Conservation (phyloP, 1,139 yeast species). For the Yamadazyma trypodendri region DNA sequence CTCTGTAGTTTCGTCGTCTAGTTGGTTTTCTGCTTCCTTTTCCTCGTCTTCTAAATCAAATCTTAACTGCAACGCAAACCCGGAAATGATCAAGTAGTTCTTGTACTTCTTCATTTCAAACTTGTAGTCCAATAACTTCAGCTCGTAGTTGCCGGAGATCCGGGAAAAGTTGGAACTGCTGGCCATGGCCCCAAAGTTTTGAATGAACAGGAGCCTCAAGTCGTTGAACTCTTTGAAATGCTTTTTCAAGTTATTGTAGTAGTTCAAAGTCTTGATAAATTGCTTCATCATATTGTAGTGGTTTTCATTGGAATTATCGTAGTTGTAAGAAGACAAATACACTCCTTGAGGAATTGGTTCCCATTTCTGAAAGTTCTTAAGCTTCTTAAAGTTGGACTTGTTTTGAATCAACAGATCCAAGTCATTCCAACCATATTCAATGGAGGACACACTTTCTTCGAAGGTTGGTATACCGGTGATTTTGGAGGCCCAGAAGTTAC, state of each 20-base stretch:
- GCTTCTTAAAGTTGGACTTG: slow-evolving; percentile 35
- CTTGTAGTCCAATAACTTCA: slow-evolving; percentile 42
- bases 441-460: slow-evolving; percentile 62
- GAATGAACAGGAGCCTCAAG: slow-evolving; percentile 30
- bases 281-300: slow-evolving; percentile 49
- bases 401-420: slow-evolving; percentile 36
- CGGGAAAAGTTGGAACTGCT: slow-evolving; percentile 35
- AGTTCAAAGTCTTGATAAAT: slow-evolving; percentile 43
- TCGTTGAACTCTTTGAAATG: slow-evolving; percentile 36
- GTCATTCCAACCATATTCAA: slow-evolving; percentile 80
- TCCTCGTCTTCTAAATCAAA: slow-evolving; percentile 42
- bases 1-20: slow-evolving; percentile 5
- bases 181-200: slow-evolving; percentile 26
- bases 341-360: slow-evolving; percentile 44
- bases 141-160: slow-evolving; percentile 38
- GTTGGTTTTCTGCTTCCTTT: slow-evolving; percentile 6
- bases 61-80: slow-evolving; percentile 48
- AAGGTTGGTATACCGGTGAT: slow-evolving; percentile 74
- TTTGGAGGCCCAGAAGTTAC: slow-evolving; percentile 90
- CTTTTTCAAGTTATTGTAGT: slow-evolving; percentile 41
- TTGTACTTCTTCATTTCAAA: slow-evolving; percentile 46
- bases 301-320: slow-evolving; percentile 23
- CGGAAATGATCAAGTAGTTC: slow-evolving; percentile 45
- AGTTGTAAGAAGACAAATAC: slow-evolving; percentile 36
- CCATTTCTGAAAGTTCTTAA: slow-evolving; percentile 39